Evolutionary conservation across 257 asterid species (phyloP).

Genomic region (Vinca minor): DNA sequence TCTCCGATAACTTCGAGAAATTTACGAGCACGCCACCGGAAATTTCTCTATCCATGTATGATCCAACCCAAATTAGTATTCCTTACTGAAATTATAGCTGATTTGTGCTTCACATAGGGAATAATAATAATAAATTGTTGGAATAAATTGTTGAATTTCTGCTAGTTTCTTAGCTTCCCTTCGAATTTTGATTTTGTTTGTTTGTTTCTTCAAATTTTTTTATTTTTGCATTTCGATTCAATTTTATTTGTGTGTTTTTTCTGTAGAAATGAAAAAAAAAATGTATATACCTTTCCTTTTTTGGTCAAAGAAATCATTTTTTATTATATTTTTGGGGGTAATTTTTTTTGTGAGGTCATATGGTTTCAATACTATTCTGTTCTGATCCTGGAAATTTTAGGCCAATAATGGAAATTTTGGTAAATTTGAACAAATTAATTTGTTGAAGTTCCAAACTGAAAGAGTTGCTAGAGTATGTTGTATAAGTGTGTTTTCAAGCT

Average conservation of each 20-base stretch:
- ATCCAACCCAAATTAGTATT: conserved; percentile 37
- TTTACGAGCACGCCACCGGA: conserved; percentile 4
- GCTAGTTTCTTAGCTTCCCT: not conserved
- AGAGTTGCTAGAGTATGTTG: not conserved
- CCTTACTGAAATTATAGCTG: conserved; percentile 5
- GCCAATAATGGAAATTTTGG: not conserved
- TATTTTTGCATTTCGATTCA: not conserved
- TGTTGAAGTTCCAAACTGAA: not conserved
- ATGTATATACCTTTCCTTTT: not conserved
- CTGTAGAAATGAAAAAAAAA: not conserved
- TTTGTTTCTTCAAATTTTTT: not conserved
- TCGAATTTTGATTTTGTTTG: not conserved
- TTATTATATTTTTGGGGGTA: not conserved
- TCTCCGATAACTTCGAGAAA: conserved; percentile 14
- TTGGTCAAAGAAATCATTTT: not conserved
- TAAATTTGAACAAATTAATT: not conserved
- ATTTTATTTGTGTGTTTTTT: not conserved
- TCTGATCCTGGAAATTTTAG: not conserved
- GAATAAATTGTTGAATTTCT: not conserved
- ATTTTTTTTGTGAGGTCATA: not conserved
- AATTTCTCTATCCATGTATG: conserved; percentile 13
- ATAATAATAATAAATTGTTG: too few species aligned
- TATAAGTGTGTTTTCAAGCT: not conserved
- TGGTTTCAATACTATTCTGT: not conserved
- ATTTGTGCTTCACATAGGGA: not conserved